Conservation (phyloP, 2,329 filamentous ascomycete species). For the Fusarium concolor region DNA sequence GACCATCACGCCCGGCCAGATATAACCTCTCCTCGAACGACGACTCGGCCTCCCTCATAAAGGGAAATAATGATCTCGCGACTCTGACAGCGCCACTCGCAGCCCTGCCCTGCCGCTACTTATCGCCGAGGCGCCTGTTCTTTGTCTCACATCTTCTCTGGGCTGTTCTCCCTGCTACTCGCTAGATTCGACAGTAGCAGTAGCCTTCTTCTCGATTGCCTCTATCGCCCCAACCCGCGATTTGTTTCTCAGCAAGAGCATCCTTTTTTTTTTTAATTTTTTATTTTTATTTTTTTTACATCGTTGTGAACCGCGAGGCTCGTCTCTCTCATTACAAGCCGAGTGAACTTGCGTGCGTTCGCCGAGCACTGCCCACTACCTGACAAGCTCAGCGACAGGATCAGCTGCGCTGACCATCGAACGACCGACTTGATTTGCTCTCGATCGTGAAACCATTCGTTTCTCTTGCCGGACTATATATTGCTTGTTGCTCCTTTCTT, state of each 20-base stretch:
- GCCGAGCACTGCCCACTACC: conserved; percentile 30
- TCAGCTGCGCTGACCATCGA: conserved; percentile 48
- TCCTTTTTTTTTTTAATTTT: background rate
- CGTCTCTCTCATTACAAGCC: conserved; percentile 24
- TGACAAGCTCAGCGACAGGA: conserved; percentile 41
- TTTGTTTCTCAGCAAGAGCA: conserved; percentile 16
- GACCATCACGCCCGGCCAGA: conserved; percentile 28
- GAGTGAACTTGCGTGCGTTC: conserved; percentile 25
- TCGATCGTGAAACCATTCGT: conserved; percentile 43
- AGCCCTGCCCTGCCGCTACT: conserved; percentile 42
- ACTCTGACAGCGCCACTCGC: conserved; percentile 45
- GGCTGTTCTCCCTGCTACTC: conserved; percentile 44
- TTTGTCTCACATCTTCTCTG: conserved; percentile 49
- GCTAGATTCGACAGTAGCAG: conserved; percentile 43
- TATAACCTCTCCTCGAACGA: conserved; percentile 39
- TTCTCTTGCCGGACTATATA: conserved; percentile 26
- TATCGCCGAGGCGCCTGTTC: conserved; percentile 47
- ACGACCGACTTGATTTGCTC: conserved; percentile 39
- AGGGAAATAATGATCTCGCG: conserved; percentile 46
- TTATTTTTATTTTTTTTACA: background rate
- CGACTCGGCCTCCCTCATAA: conserved; percentile 34
- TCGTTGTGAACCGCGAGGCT: conserved; percentile 14
- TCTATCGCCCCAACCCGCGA: conserved; percentile 24
- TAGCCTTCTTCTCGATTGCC: conserved; percentile 34
- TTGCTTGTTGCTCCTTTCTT: conserved; percentile 21